Evolutionary conservation across 2,329 filamentous ascomycete species (phyloP).

Genomic region (Curvularia hawaiiensis): DNA sequence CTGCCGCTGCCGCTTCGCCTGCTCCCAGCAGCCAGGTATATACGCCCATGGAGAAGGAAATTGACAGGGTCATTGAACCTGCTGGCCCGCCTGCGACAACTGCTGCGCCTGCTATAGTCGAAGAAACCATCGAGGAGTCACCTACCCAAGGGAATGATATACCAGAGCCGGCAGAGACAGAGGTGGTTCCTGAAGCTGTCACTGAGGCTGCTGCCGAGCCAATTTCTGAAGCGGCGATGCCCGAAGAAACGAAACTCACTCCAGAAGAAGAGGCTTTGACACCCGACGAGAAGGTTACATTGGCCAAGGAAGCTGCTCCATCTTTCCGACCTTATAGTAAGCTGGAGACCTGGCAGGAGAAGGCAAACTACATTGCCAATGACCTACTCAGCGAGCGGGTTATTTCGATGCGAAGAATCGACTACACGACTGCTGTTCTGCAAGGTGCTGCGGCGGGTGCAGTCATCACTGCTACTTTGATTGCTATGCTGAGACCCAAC

Average conservation of each 20-base stretch:
- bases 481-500: constrained; percentile 31
- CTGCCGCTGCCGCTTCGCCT: constrained; percentile 10
- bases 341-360: constrained; percentile 30
- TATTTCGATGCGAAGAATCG: constrained; percentile 53
- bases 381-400: constrained; percentile 52
- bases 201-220: constrained; percentile 9
- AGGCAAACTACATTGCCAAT: constrained; percentile 26
- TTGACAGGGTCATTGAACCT: constrained; percentile 27
- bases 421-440: constrained; percentile 53
- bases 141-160: constrained; percentile 12
- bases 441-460: constrained; percentile 52
- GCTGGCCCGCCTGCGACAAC: constrained; percentile 1
- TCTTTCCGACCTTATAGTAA: constrained; percentile 14
- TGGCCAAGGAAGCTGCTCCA: constrained; percentile 20
- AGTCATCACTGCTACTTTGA: constrained; percentile 37
- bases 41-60: constrained; percentile 25
- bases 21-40: constrained; percentile 3
- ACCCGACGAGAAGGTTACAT: constrained; percentile 23
- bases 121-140: constrained; percentile 15
- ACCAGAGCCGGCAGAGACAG: constrained; percentile 5
- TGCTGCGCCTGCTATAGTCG: constrained; percentile 8
- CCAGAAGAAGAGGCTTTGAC: constrained; percentile 16
- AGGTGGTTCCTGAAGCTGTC: constrained; percentile 6
- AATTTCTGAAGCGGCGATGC: constrained; percentile 6
- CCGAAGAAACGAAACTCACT: constrained; percentile 9